Evolutionary conservation across 73 alveolate species (phyloP).

Genomic region (Breviolum minutum): DNA sequence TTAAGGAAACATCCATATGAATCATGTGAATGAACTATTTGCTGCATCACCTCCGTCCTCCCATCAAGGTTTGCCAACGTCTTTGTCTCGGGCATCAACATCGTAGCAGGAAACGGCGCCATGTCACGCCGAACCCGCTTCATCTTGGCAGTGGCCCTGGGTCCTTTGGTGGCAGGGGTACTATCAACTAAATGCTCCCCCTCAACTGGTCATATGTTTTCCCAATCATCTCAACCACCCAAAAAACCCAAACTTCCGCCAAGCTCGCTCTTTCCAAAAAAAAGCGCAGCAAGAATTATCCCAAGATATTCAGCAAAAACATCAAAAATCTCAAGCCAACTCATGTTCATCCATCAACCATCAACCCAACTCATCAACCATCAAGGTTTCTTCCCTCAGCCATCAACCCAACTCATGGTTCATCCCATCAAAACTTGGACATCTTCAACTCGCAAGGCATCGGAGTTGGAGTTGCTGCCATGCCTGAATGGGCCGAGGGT

Average conservation of each 20-base stretch:
- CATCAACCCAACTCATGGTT: too few relatives aligned
- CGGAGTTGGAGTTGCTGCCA: slow-evolving; percentile 38
- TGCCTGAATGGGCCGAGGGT: slow-evolving; percentile 67
- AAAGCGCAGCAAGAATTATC: not conserved
- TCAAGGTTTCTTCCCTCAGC: too few relatives aligned
- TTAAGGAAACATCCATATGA: too few relatives aligned
- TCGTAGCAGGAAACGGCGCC: slow-evolving; percentile 41
- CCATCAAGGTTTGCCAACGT: slow-evolving; percentile 41
- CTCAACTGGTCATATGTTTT: too few relatives aligned
- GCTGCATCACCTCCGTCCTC: not conserved
- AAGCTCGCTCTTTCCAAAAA: not conserved
- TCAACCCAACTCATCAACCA: too few relatives aligned
- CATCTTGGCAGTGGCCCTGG: slow-evolving; percentile 77
- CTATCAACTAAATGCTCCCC: too few relatives aligned
- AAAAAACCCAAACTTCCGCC: too few relatives aligned
- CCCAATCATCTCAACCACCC: not conserved
- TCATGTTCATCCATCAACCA: too few relatives aligned
- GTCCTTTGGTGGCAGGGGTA: not conserved
- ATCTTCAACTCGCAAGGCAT: not conserved
- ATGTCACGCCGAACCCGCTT: slow-evolving; percentile 68
- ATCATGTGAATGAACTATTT: too few relatives aligned
- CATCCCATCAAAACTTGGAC: too few relatives aligned
- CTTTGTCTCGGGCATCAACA: slow-evolving; percentile 62
- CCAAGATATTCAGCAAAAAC: too few relatives aligned
- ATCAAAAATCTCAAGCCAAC: too few relatives aligned